These are phyloP conservation scores for Panaeolus papilionaceus DNA, from an alignment of 768 basidiomycete species.

Conservation along the genomic window DNA sequence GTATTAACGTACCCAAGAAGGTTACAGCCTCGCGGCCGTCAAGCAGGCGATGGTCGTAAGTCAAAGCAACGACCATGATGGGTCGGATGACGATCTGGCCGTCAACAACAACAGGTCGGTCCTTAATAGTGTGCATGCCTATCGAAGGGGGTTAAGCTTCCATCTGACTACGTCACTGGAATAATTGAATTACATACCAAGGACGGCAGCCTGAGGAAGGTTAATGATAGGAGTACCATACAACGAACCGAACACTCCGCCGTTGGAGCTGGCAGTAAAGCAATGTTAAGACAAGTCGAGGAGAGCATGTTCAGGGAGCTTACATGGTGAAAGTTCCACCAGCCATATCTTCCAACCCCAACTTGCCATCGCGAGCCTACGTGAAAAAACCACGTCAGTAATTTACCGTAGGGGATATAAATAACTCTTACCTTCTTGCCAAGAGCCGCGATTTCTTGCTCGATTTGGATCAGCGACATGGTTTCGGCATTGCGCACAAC, in stretches of 20 bases:
- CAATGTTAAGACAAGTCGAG: slow-evolving; percentile 10
- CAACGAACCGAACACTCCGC: slow-evolving; percentile 96
- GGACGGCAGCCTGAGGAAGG: slow-evolving; percentile 91
- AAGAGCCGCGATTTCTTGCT: slow-evolving; percentile 88
- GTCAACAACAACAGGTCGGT: slow-evolving; percentile 87
- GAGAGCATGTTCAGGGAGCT: slow-evolving; percentile 32
- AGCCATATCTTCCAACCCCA: slow-evolving; percentile 97
- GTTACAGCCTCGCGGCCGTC: slow-evolving; percentile 97
- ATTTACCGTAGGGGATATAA: slow-evolving; percentile 14
- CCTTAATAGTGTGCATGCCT: slow-evolving; percentile 97
- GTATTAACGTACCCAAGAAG: slow-evolving; percentile 82
- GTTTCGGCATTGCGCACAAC: slow-evolving; percentile 90
- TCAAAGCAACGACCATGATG: slow-evolving; percentile 94
- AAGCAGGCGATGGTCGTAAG: slow-evolving; percentile 94
- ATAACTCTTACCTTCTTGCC: slow-evolving; percentile 77
- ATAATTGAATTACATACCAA: slow-evolving; percentile 56
- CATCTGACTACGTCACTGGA: slow-evolving; percentile 1
- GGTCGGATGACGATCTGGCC: slow-evolving; percentile 97
- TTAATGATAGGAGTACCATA: slow-evolving; percentile 99
- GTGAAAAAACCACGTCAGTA: slow-evolving; percentile 18
- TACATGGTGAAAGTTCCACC: slow-evolving; percentile 99
- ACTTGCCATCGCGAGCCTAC: slow-evolving; percentile 88
- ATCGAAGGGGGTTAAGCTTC: slow-evolving; percentile 14
- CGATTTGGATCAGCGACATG: slow-evolving; percentile 89
- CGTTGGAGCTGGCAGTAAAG: slow-evolving; percentile 77